Conservation (phyloP, 345 rosid genomes). For the Clarkia xantiana region DNA sequence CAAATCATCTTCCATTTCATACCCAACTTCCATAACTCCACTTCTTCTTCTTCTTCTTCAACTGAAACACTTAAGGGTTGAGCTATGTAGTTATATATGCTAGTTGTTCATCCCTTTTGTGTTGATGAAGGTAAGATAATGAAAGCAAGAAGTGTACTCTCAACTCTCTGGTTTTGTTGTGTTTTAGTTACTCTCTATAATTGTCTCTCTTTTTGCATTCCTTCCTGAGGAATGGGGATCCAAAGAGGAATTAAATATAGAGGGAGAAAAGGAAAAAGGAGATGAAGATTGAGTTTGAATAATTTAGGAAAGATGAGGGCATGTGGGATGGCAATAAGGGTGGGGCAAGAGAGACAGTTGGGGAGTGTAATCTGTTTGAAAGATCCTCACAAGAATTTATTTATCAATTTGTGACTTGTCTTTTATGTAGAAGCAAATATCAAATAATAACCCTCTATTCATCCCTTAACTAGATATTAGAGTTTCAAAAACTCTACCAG, state of each 20-base stretch:
- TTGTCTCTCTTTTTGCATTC: neutral
- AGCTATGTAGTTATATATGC: neutral
- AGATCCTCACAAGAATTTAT: neutral
- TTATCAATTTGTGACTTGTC: no score
- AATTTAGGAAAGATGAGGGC: slow-evolving; percentile 9
- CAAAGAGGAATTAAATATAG: slow-evolving; percentile 19
- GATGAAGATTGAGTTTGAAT: slow-evolving; percentile 4
- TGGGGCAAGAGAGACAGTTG: slow-evolving; percentile 34
- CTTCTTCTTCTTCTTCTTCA: neutral
- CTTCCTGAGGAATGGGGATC: slow-evolving; percentile 7
- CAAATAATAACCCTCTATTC: no score
- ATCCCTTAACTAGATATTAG: no score
- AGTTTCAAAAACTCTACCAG: no score
- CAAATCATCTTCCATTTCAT: slow-evolving; percentile 83
- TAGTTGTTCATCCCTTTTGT: neutral
- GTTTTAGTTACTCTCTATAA: neutral
- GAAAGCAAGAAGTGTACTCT: no score
- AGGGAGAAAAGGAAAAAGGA: slow-evolving; percentile 1
- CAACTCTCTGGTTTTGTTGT: no score
- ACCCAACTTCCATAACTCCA: slow-evolving; percentile 25
- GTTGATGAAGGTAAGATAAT: neutral
- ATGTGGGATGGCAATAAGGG: slow-evolving; percentile 41
- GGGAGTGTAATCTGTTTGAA: slow-evolving; percentile 25
- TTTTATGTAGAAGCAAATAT: no score
- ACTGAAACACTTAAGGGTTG: neutral